Conservation (phyloP, 352 stramenopile genomes). For the Globisporangium nagaii region DNA sequence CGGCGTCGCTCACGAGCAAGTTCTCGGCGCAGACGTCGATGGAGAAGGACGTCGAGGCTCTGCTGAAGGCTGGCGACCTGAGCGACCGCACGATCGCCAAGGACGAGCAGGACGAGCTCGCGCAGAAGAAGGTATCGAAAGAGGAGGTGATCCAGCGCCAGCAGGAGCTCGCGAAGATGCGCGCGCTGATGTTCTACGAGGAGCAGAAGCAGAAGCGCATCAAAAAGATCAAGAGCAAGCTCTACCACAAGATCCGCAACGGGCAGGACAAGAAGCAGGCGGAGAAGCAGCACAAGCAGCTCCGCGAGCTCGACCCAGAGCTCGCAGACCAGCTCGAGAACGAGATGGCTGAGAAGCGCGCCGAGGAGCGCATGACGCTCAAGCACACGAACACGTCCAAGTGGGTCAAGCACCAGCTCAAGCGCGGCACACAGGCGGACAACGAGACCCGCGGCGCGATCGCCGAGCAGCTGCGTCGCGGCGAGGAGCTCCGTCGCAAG, state of each 20-base stretch:
- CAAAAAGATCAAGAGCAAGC: slow-evolving; percentile 99
- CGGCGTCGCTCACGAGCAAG: slow-evolving; percentile 87
- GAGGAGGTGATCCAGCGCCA: slow-evolving; percentile 85
- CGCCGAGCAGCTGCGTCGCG: slow-evolving; percentile 81
- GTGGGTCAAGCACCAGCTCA: slow-evolving; percentile 95
- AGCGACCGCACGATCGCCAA: slow-evolving; percentile 53
- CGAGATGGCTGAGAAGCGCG: slow-evolving; percentile 87
- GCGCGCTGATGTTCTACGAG: slow-evolving; percentile 97
- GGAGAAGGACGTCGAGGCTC: slow-evolving; percentile 72
- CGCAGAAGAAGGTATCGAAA: slow-evolving; percentile 59
- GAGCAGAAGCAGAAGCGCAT: slow-evolving; percentile 97
- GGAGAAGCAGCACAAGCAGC: slow-evolving; percentile 80
- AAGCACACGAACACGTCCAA: slow-evolving; percentile 98
- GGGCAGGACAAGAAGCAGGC: slow-evolving; percentile 85
- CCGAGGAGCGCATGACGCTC: slow-evolving; percentile 96
- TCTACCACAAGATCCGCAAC: slow-evolving; percentile 98
- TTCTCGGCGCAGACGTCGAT: slow-evolving; percentile 91
- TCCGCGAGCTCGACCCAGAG: slow-evolving; percentile 74
- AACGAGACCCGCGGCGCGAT: slow-evolving; percentile 89
- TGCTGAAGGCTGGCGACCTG: slow-evolving; percentile 58
- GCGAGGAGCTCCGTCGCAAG: slow-evolving; percentile 93
- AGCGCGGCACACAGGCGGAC: slow-evolving; percentile 88
- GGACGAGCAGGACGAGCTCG: slow-evolving; percentile 69
- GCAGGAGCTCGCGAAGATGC: slow-evolving; percentile 94
- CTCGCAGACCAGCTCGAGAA: slow-evolving; percentile 71